Evolutionary conservation across 192 early-diverging fungal species (phyloP), one percentile per base, ranked within the genome.

Genomic region (Umbelopsis sp.): DNA sequence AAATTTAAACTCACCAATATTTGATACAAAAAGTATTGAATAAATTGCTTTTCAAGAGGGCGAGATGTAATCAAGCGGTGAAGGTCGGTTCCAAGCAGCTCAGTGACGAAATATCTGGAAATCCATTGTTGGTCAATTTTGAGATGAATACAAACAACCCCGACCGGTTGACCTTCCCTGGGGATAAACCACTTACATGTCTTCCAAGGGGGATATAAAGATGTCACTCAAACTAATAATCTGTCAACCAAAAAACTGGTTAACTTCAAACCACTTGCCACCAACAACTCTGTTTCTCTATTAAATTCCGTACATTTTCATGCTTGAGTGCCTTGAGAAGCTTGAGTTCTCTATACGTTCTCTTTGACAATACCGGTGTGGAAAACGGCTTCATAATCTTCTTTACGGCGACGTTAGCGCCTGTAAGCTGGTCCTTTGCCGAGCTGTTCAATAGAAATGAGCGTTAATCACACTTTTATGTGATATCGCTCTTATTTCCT

Each of bases 21-120:
- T 75, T 99, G 97, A 78, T 97, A 99, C 76, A 96, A 85, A 80
- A 98, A 99, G 88, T 95, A 99, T 80, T 99, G 94, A 71, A 97
- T 92, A 69, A 96, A 96, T 77, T 96, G 94, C 78, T 93, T 94
- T 68, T 97, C 95, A 66, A 99, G 81, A 23, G 94, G 94, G 71
- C 94, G 86, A 45, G 93, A 92, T 52, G 91, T 91, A 49, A 97
- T 82, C 51, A 99, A 86, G 51, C 96, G 91, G 78, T 97, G 95
- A 52, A 99, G 85, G 81, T 99, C 97, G 1, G 97, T 96, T 70
- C 95, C 97, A 21, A 99, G 80, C 46, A 97, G 81, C 74, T 99
- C 97, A 8, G 96, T 97, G 25, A 99, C 96, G 82, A 99, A 96
- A 80, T 99, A 99, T 46, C 86, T 90, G 72, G 21, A 22, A 49